These are phyloP conservation scores for Plasmopara viticola DNA, from an alignment of 352 stramenopile genomes.

Conservation along the genomic window DNA sequence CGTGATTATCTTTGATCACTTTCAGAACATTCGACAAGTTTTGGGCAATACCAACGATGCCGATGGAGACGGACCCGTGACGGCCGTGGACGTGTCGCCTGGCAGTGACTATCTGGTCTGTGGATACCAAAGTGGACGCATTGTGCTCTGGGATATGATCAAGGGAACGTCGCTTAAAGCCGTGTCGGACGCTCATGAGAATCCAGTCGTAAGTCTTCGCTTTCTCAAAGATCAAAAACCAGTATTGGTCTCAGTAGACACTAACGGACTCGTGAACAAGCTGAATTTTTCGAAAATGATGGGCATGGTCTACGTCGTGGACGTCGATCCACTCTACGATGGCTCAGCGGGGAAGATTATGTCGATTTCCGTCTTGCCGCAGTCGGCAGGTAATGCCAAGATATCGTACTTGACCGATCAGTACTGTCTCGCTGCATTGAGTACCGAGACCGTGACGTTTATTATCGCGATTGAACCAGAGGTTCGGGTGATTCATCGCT, in stretches of 20 bases:
- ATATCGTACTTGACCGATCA: slow-evolving; percentile 81
- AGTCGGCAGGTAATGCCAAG: slow-evolving; percentile 78
- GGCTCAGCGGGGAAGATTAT: slow-evolving; percentile 87
- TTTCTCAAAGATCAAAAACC: slow-evolving; percentile 86
- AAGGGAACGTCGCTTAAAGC: slow-evolving; percentile 88
- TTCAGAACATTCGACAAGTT: slow-evolving; percentile 90
- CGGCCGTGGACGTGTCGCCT: slow-evolving; percentile 83
- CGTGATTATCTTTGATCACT: slow-evolving; percentile 95
- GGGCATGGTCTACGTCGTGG: slow-evolving; percentile 90
- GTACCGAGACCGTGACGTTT: slow-evolving; percentile 92
- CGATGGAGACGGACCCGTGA: slow-evolving; percentile 73
- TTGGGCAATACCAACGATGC: slow-evolving; percentile 80
- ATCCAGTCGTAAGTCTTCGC: slow-evolving; percentile 77
- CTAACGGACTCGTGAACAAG: slow-evolving; percentile 92
- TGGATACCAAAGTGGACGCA: slow-evolving; percentile 88
- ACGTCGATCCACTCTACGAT: slow-evolving; percentile 93
- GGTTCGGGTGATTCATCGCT: slow-evolving; percentile 92
- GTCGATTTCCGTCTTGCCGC: slow-evolving; percentile 71
- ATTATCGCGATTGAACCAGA: slow-evolving; percentile 93
- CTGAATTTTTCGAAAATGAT: slow-evolving; percentile 93
- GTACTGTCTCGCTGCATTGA: slow-evolving; percentile 76
- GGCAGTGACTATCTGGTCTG: slow-evolving; percentile 88
- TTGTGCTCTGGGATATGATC: slow-evolving; percentile 97
- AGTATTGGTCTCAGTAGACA: slow-evolving; percentile 77
- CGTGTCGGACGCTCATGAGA: slow-evolving; percentile 87